Conservation (phyloP, 2,329 filamentous ascomycete genomes). For the Aspergillus floridensis region DNA sequence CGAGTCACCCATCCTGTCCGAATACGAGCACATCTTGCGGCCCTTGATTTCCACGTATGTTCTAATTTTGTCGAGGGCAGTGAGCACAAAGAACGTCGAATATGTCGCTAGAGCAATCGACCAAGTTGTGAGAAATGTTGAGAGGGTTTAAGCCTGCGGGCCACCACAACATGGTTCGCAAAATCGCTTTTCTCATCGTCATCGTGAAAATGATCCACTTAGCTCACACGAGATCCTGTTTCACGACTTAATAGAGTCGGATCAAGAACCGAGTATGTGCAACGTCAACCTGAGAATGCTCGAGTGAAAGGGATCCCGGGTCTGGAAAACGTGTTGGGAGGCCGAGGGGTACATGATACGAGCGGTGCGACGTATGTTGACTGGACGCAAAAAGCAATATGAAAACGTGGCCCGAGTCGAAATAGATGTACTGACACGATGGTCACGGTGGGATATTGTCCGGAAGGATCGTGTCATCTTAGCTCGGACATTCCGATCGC, state of each 20-base stretch:
- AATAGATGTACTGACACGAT: background rate
- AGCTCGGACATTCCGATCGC: too few species aligned
- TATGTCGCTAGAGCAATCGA: slow-evolving; percentile 21
- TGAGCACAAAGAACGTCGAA: slow-evolving; percentile 40
- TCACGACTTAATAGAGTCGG: too few species aligned
- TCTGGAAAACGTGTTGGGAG: too few species aligned
- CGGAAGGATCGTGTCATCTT: too few species aligned
- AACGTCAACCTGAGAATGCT: background rate
- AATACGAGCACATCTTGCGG: background rate
- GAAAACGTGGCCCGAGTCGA: background rate
- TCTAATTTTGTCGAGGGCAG: slow-evolving; percentile 15
- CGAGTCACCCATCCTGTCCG: too few species aligned
- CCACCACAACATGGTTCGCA: background rate
- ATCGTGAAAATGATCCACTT: too few species aligned
- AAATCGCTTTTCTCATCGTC: too few species aligned
- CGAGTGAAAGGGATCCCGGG: background rate
- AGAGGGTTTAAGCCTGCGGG: slow-evolving; percentile 8
- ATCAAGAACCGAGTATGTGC: background rate
- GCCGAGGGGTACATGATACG: background rate
- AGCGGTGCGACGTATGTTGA: background rate
- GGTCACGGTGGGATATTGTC: too few species aligned
- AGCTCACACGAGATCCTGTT: too few species aligned
- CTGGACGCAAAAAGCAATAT: background rate
- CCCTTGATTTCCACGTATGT: background rate
- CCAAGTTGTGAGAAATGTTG: slow-evolving; percentile 33